Evolutionary conservation across 2,329 filamentous ascomycete species (phyloP), one percentile per base, ranked within the genome.

Genomic region (Colletotrichum eleusines): DNA sequence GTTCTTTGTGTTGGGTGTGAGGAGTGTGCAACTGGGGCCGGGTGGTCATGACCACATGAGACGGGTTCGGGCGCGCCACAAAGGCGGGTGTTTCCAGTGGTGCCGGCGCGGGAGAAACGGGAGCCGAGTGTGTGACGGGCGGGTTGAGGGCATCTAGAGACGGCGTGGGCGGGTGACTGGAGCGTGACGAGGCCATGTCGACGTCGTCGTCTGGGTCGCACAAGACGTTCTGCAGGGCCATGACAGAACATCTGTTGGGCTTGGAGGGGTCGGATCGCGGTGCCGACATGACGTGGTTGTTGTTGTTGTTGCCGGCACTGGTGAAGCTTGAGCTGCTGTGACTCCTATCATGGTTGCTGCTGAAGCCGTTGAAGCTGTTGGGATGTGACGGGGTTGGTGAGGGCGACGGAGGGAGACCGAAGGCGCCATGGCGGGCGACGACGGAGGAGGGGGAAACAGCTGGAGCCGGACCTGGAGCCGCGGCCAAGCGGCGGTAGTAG

Each of bases 201-300:
- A 54, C 46, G 20, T 58, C 67, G 31, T 70, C 67, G 44, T 63
- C 65, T 33, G 58, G 40, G 55, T 71, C 59, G 59, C 69, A 71
- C 69, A 71, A 65, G 18, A 71, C 69, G 40, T 71, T 71, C 59
- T 71, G 69, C 38, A 71, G 31, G 46, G 65, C 69, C 69, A 71
- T 71, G 64, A 71, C 69, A 51, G 69, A 66, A 28, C 69, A 71
- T 23, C 57, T 59, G 69, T 44, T 53, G 51, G 64, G 58, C 46
- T 69, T 68, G 35, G 68, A 44, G 26, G 61, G 44, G 44, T 66
- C 44, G 20, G 64, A 46, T 26, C 64, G 68, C 46, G 55, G 66
- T 42, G 58, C 28, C 14, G 48, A 23, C 11, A 53, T 63, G 28
- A 50, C 51, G 31, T 44, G 16, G 57, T n/a, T 23, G 48, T n/a